Percentiles rank a stretch among this genome's conserved stretches.
phyloP scores from a whole-genome alignment of 768 basidiomycete genomes.

The Cubamyces sp. region DNA sequence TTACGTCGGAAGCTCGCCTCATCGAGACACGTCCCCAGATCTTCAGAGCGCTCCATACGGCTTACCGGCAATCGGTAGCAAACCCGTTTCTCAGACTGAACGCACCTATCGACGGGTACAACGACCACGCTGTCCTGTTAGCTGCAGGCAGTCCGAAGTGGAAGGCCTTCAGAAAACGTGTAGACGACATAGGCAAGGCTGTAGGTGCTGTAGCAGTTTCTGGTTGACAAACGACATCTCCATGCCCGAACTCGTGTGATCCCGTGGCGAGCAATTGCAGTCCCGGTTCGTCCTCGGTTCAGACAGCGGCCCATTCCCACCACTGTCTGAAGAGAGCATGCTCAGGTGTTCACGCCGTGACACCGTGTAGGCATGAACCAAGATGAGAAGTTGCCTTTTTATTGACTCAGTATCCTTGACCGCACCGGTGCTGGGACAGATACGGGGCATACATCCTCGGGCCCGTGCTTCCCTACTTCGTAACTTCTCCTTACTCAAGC shows the following conservation, averaged over 20 bases:
- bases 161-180: constrained; percentile 66
- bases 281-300: constrained; percentile 27
- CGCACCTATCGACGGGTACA: constrained; percentile 46
- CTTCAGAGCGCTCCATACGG: constrained; percentile 88
- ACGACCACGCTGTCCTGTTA: constrained; percentile 59
- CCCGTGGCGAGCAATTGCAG: neutral
- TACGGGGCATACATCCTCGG: constrained; percentile 68
- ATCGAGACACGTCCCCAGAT: constrained; percentile 50
- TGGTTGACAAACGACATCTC: constrained; percentile 3
- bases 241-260: neutral
- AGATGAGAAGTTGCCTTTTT: constrained; percentile 62
- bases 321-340: constrained; percentile 25
- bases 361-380: constrained; percentile 45
- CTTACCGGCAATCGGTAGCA: constrained; percentile 80
- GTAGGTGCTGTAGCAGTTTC: constrained; percentile 45
- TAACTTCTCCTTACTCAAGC: neutral
- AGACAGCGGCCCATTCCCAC: constrained; percentile 22
- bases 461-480: neutral
- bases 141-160: constrained; percentile 67
- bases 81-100: constrained; percentile 86
- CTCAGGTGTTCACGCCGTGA: constrained; percentile 18
- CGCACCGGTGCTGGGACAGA: constrained; percentile 83
- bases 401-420: constrained; percentile 83
- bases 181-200: constrained; percentile 75
- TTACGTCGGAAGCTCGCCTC: neutral